phyloP scores from a whole-genome alignment of 1,139 yeast genomes.

The Debaryomyces nepalensis region DNA sequence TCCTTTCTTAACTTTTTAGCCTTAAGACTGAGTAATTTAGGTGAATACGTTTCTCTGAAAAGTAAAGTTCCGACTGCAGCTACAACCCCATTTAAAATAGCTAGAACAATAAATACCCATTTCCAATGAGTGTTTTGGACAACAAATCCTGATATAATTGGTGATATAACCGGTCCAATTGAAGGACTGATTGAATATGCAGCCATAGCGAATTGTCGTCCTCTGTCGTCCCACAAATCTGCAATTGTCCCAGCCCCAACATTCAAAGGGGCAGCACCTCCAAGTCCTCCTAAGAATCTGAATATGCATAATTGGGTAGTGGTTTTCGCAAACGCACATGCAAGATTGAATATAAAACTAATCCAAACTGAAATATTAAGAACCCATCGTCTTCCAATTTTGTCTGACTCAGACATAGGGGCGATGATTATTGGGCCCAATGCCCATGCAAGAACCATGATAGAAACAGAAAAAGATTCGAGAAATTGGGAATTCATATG shows the following conservation, averaged over 20 bases:
- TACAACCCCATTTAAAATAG: conserved; percentile 56
- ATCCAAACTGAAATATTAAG: conserved; percentile 56
- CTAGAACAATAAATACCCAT: conserved; percentile 66
- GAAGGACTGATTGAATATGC: conserved; percentile 63
- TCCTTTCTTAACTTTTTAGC: conserved; percentile 50
- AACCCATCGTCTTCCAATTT: conserved; percentile 55
- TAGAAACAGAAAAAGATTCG: conserved; percentile 55
- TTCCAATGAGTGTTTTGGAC: conserved; percentile 45
- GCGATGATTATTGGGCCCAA: conserved; percentile 63
- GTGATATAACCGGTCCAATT: conserved; percentile 43
- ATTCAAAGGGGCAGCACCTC: conserved; percentile 68
- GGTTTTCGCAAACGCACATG: conserved; percentile 58
- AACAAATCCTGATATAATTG: conserved; percentile 37
- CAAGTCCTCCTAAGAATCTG: conserved; percentile 64
- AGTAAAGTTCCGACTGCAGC: conserved; percentile 49
- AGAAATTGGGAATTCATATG: conserved; percentile 42
- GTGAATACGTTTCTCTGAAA: conserved; percentile 63
- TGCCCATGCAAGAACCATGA: conserved; percentile 68
- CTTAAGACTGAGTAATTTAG: conserved; percentile 52
- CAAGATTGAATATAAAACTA: conserved; percentile 56
- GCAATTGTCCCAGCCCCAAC: conserved; percentile 77
- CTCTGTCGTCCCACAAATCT: conserved; percentile 58
- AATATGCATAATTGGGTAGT: conserved; percentile 60
- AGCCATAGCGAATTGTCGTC: conserved; percentile 62
- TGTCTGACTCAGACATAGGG: conserved; percentile 60